Base-by-base conservation (phyloP, 805 yeast species). In the Starmerella vaccinii region DNA sequence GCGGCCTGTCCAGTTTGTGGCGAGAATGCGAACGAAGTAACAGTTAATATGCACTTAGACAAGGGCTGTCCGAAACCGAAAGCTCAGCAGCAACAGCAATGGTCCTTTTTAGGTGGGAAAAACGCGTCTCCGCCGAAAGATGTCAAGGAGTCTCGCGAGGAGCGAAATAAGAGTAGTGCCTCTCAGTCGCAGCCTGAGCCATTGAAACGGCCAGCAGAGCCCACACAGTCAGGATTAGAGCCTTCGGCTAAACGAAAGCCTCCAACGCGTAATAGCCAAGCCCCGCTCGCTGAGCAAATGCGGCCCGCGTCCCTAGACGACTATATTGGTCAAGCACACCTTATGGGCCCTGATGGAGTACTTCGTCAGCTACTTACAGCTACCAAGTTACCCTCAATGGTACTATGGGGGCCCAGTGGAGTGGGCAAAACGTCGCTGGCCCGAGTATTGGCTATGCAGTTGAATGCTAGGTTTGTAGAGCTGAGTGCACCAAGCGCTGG, bases 331-430 rank as follows among this genome's bases (percentile, higher is more conserved):
- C 99, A 92, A 66, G 69, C 71, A 13, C 95, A 89, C 66, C 66
- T 92, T 2, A 70, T 90, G 4, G 82, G 84, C 0, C 66, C 68
- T 1, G 59, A 65, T 9, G 95, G 96, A 0, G 70, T 81, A 2
- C 67, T 90, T 2, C 68, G 78, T 24, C 80, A 80, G 41, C 84
- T 84, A 53, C 71, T 89, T 1, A 72, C 74, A 33, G 67, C 75
- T 5, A 22, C 44, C 0, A 44, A 52, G 8, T 57, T 68, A 7
- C 97, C 97, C 1, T 87, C 96, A 0, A 74, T 92, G 78, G 78
- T 92, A 1, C 68, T 92, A 5, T 84, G 92, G 84, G 99, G 99
- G 0, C 95, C 95, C 0, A 95, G 97, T 1, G 98, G 98, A 0
- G 89, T 87, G 2, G 92, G 72, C 0, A 92, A 92, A 63, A 92